Base-by-base conservation (phyloP, 352 stramenopile genomes). In the Phytopythium sindhum region DNA sequence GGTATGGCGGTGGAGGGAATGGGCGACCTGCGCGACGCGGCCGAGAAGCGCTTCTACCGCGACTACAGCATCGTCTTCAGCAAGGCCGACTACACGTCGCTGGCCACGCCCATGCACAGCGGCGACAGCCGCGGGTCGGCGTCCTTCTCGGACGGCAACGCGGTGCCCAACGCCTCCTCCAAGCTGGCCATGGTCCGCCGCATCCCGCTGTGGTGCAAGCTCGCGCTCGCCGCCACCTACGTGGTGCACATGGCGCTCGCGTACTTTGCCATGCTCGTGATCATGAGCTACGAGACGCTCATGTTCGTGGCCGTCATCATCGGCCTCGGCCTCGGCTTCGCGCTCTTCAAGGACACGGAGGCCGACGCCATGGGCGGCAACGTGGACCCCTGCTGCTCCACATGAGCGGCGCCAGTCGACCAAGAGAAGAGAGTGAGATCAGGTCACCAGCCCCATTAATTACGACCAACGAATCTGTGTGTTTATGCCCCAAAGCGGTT, bases 211-310 rank as follows among this genome's bases (percentile, higher is more conserved):
- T 67, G 72, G 65, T 88, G 84, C 72, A 91, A 93, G 61, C 48
- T 79, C 24, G 47, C 78, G 33, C 67, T 93, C 33, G 69, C 84
- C 44, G 54, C 83, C 52, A 61, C 90, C 55, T 93, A 93, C 73
- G 91, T 91, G 81, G 66, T 81, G 31, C 81, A 92, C 66, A 90
- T 93, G 83, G 89, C 81, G 31, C 74, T 93, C 59, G 85, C 83
- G 62, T 93, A 93, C 71, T 78, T 93, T 57, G 81, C 77, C 5
- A 93, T 93, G 85, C 79, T 93, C 11, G 78, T 93, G 19, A 78
- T 92, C 23, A 93, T 93, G 85, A 89, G 74, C 10, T 93, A 93
- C 64, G 85, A 94, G 65, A 83, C 81, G 24, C 78, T 77, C 35
- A 69, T 94, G 19, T 94, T 94, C 62, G 61, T 91, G 17, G 83